Percentiles rank a stretch among this genome's conserved stretches.
These are phyloP conservation scores for Biancaea sappan DNA, from an alignment of 306 rosid species.

Conservation along the genomic window DNA sequence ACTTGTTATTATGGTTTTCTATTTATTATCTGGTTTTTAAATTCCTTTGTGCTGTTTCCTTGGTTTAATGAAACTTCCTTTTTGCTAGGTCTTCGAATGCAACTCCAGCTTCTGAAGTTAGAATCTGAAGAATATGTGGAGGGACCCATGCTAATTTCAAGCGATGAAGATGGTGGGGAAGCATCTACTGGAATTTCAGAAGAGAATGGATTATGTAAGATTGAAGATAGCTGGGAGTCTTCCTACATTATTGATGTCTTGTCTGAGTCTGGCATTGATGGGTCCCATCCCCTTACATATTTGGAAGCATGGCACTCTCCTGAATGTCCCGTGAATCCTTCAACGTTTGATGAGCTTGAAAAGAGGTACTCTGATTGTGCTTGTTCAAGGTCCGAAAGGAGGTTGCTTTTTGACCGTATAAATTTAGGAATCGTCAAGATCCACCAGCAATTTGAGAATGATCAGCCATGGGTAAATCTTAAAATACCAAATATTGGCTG, in stretches of 20 bases:
- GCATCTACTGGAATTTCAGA: constrained; percentile 33
- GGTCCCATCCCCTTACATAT: constrained; percentile 39
- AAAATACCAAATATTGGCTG: constrained; percentile 28
- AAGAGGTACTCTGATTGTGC: constrained; percentile 53
- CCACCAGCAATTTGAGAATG: constrained; percentile 45
- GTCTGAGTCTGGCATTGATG: constrained; percentile 53
- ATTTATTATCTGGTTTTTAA: neutral
- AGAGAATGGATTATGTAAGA: constrained; percentile 32
- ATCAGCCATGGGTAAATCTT: constrained; percentile 61
- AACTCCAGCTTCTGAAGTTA: constrained; percentile 85
- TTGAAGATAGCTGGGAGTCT: constrained; percentile 68
- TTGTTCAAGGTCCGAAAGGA: constrained; percentile 68
- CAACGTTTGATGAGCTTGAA: constrained; percentile 70
- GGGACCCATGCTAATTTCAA: constrained; percentile 57
- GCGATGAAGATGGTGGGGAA: constrained; percentile 81
- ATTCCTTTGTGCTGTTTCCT: neutral
- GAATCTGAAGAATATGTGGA: constrained; percentile 73
- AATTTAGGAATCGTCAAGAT: constrained; percentile 63
- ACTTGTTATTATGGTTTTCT: neutral
- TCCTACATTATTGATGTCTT: constrained; percentile 63
- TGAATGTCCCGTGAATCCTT: constrained; percentile 67
- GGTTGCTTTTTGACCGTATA: constrained; percentile 76
- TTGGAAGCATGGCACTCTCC: constrained; percentile 59
- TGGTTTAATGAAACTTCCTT: constrained; percentile 16
- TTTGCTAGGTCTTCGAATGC: constrained; percentile 83